Evolutionary conservation across 441 rosid species (phyloP), one percentile per base, ranked within the genome.

Genomic region (Theobroma grandiflorum): DNA sequence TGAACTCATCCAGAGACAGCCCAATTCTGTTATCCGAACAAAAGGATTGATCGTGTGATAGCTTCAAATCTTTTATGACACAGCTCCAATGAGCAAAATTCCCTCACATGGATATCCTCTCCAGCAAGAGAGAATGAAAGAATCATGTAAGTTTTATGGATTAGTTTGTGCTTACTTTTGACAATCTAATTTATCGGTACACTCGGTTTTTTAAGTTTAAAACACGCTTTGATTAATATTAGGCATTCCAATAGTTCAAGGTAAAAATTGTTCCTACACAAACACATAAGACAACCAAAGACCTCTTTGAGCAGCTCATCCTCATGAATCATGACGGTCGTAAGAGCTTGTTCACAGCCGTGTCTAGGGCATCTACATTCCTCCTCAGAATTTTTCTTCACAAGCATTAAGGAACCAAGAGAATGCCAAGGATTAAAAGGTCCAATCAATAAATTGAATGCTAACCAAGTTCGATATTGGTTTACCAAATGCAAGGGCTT

Each of bases 341-440:
- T 75, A 91, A 64, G 77, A 93, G 88, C 82, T 85, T 91, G 90
- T 88, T 90, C 47, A 92, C 95, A 40, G 95, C 94, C 37, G 89
- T 76, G 79, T 95, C 98, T 49, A 93, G 86, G 80, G 86, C 88
- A 83, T 95, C 98, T 47, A 93, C 98, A 80, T 92, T 92, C 86
- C 87, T 89, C 86, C 95, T 85, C 79, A 93, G 70, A 76, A 87
- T n/a, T 85, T 95, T 93, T 90, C 98, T 93, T 75, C n/a, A n/a
- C 66, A 33, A 22, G 68, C 35, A 67, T 86, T 76, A 83, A 88
- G 87, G 84, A 77, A 83, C 20, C 85, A 50, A 82, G 76, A 72
- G 61, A 42, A 20, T 33, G 22, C 75, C 18, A 74, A 3, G 20
- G 6, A 72, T 49, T 33, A 55, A 50, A 35, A 45, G 75, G 74